Percentiles rank a stretch among this genome's conserved stretches.
Conservation (phyloP, 1,284 basidiomycete species). For the Sanghuangporus weigelae region DNA sequence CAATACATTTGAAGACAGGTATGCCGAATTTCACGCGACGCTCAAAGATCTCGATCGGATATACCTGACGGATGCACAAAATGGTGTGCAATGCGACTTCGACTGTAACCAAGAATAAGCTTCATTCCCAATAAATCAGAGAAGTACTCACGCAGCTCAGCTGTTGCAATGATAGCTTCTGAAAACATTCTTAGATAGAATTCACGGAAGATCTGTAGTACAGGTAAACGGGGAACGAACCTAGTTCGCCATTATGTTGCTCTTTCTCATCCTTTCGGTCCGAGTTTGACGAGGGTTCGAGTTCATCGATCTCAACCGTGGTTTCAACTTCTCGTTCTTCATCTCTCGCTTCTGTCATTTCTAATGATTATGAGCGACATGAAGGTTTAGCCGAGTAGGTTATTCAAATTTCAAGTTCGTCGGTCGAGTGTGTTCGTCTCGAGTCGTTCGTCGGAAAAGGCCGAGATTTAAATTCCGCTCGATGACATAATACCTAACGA, state of each 20-base stretch:
- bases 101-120: slow-evolving; percentile 42
- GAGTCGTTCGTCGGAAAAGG: background rate
- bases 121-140: background rate
- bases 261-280: background rate
- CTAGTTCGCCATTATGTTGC: background rate
- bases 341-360: background rate
- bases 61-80: slow-evolving; percentile 84
- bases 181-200: background rate
- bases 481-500: background rate
- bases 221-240: background rate
- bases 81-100: slow-evolving; percentile 92
- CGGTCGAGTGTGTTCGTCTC: background rate
- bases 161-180: background rate
- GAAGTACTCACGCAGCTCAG: slow-evolving; percentile 1
- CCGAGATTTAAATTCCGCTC: background rate
- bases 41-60: slow-evolving; percentile 84
- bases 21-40: slow-evolving; percentile 85
- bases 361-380: background rate
- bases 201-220: background rate
- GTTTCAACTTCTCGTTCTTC: background rate
- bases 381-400: background rate
- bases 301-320: background rate
- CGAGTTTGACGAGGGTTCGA: background rate
- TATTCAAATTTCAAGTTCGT: background rate
- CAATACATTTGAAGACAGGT: slow-evolving; percentile 87